These are phyloP conservation scores for Pinus taeda DNA, from an alignment of 75 land plant species.

Conservation along the genomic window DNA sequence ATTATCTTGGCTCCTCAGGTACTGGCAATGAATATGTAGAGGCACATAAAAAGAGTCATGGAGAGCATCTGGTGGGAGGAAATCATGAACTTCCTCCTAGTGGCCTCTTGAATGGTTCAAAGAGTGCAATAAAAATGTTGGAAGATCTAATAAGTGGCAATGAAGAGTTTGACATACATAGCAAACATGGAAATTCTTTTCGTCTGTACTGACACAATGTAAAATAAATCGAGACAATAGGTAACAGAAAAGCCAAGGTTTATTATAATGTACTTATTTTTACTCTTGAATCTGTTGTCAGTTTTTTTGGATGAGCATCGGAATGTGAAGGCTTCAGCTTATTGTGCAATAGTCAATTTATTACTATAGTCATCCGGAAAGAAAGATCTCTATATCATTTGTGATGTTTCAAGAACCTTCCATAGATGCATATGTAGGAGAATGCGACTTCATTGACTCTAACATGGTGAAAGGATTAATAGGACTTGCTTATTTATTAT, in stretches of 20 bases:
- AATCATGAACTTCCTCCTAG: neutral
- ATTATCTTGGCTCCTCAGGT: neutral
- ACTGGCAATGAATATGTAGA: neutral
- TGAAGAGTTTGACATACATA: neutral
- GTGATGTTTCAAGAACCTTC: neutral
- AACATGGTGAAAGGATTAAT: neutral
- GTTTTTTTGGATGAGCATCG: neutral
- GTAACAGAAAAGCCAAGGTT: neutral
- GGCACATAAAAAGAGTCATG: neutral
- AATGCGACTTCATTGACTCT: neutral
- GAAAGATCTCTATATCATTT: neutral
- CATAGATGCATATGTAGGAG: neutral
- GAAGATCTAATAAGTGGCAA: neutral
- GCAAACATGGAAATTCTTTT: no score
- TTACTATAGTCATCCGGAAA: neutral
- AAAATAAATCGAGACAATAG: conserved; percentile 1
- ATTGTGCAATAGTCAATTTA: neutral
- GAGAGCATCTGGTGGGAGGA: neutral
- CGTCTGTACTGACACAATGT: neutral
- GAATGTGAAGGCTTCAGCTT: neutral
- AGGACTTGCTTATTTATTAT: neutral
- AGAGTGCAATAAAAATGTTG: conserved; percentile 4
- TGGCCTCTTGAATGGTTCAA: neutral
- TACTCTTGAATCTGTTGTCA: neutral
- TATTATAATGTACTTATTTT: neutral